Evolutionary conservation across 148 eudicot species (phyloP), one percentile per base, ranked within the genome.

Genomic region (Vaccinium macrocarpon): DNA sequence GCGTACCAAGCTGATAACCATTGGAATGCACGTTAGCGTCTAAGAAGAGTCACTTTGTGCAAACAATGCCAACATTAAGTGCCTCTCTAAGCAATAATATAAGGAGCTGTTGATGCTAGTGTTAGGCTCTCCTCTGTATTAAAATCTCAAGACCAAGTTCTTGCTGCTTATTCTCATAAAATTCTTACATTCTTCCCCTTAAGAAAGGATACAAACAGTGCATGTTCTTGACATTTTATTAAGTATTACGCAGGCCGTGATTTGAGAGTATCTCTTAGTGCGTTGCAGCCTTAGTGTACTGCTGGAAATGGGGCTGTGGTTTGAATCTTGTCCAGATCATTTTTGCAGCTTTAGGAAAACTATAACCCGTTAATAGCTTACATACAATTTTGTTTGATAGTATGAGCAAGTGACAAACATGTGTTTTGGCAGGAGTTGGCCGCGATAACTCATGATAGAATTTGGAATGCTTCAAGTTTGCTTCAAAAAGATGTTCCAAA

Each of bases 231-330:
- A 79, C 59, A 19, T 55, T 32, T 4, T 79, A 35, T 49, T 57
- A 21, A 79, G 8, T 52, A 5, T 7, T 1, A 21, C 49, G 16
- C 46, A 15, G 61, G 38, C 19, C 80, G 52, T 52, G 8, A 51
- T 77, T 55, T 78, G 61, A 51, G 61, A 25, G 21, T 56, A 52
- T 21, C 35, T n/a, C 0, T 50, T 29, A 50, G 57, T 3, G 32
- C 23, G 51, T 49, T 49, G 61, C 81, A 78, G 81, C 38, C 61
- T 12, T 78, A n/a, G 32, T 49, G 16, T 23, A 27, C 42, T 52
- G 61, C 81, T 78, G 81, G 38, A 78, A 78, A 78, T 14, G 81
- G 62, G 61, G 35, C 38, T 0, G n/a, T 51, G 42, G 15, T 55
- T 53, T 25, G 81, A 78, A 52, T 78, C 81, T 73, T 52, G 42